Conservation (phyloP, 208 protist genomes). For the Borovskyia barvae region DNA sequence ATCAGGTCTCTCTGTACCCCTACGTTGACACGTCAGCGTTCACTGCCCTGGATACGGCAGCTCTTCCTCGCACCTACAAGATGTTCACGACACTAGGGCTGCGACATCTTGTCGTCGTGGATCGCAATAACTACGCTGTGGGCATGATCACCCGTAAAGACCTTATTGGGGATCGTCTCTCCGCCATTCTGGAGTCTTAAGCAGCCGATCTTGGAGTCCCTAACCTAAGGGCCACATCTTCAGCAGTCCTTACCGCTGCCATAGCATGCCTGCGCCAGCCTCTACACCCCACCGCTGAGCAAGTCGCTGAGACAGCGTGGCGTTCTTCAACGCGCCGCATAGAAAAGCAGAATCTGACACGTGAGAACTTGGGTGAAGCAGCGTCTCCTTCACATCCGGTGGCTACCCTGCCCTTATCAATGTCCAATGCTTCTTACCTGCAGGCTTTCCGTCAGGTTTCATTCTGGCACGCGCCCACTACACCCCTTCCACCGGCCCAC, state of each 20-base stretch:
- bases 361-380: too few species aligned
- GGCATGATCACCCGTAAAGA: constrained; percentile 64
- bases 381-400: not conserved
- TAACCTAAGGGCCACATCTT: not conserved
- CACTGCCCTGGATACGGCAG: constrained; percentile 41
- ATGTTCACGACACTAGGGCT: constrained; percentile 56
- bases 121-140: constrained; percentile 32
- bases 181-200: not conserved
- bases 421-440: too few species aligned
- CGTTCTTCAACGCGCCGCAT: constrained; percentile 15
- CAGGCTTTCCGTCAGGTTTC: too few species aligned
- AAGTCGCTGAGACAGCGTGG: constrained; percentile 17
- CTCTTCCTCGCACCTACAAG: constrained; percentile 41
- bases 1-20: constrained; percentile 38
- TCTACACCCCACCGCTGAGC: constrained; percentile 15
- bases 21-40: constrained; percentile 59
- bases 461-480: too few species aligned
- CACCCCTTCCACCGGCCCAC: too few species aligned
- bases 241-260: constrained; percentile 1
- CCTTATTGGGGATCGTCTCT: constrained; percentile 36
- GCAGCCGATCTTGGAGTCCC: not conserved
- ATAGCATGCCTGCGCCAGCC: constrained; percentile 9
- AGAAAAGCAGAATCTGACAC: too few species aligned
- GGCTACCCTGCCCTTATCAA: too few species aligned
- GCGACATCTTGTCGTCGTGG: constrained; percentile 48